These are phyloP conservation scores for Cyclotella sp. DNA, from an alignment of 108 stramenopile species.

Conservation along the genomic window DNA sequence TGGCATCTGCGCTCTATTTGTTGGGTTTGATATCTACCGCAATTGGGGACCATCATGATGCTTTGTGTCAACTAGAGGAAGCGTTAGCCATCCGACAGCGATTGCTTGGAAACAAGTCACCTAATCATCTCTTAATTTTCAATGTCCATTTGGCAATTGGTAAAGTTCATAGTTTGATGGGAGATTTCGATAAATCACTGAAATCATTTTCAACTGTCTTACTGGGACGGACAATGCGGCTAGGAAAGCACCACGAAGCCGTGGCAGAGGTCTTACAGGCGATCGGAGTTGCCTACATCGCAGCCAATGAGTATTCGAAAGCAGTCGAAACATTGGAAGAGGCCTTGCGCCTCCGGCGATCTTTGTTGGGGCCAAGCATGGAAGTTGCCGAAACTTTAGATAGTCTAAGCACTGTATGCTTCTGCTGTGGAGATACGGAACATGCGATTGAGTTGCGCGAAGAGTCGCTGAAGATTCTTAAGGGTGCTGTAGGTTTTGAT, in stretches of 20 bases:
- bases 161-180: constrained; percentile 34
- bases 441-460: constrained; percentile 46
- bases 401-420: constrained; percentile 33
- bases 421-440: constrained; percentile 46
- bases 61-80: constrained; percentile 34
- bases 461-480: constrained; percentile 42
- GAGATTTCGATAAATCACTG: constrained; percentile 48
- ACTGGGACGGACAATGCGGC: constrained; percentile 26
- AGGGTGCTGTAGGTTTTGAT: constrained; percentile 37
- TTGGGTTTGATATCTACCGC: constrained; percentile 37
- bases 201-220: constrained; percentile 35
- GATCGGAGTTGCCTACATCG: constrained; percentile 40
- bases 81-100: constrained; percentile 41
- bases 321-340: constrained; percentile 45
- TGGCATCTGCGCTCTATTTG: constrained; percentile 41
- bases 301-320: constrained; percentile 38
- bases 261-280: constrained; percentile 50
- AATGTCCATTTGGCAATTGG: constrained; percentile 50
- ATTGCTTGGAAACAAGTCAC: constrained; percentile 11
- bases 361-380: constrained; percentile 28
- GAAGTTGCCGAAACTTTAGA: constrained; percentile 55
- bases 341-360: constrained; percentile 29
- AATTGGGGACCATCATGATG: constrained; percentile 46
- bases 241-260: constrained; percentile 40
- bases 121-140: constrained; percentile 39